phyloP scores from a whole-genome alignment of 2,329 filamentous ascomycete genomes.

The Trichoderma sp. region DNA sequence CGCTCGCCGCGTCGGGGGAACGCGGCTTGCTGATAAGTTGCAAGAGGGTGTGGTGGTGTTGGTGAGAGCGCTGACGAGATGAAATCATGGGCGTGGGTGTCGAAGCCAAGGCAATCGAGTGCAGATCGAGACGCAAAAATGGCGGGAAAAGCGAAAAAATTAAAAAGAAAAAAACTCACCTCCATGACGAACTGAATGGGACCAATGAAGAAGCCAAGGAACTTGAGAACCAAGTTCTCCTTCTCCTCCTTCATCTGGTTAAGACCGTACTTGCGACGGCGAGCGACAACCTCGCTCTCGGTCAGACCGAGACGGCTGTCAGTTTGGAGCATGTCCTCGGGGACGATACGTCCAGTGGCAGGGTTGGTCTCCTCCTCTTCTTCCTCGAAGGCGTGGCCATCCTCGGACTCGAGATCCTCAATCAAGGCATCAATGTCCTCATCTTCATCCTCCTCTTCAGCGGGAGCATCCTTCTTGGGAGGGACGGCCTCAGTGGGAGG shows the following conservation, averaged over 20 bases:
- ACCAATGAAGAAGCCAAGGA: constrained; percentile 77
- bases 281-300: constrained; percentile 61
- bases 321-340: constrained; percentile 76
- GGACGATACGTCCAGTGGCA: constrained; percentile 59
- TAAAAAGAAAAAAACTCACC: constrained; percentile 45
- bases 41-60: not conserved
- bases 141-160: not conserved
- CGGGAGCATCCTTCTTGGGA: constrained; percentile 44
- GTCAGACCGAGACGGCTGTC: constrained; percentile 71
- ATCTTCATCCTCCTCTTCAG: constrained; percentile 68
- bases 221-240: constrained; percentile 80
- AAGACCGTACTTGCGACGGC: constrained; percentile 71
- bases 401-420: constrained; percentile 79
- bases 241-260: constrained; percentile 93
- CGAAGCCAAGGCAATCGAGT: not conserved
- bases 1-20: constrained; percentile 2
- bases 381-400: constrained; percentile 65
- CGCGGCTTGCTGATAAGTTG: constrained; percentile 17
- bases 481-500: constrained; percentile 34
- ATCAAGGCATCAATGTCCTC: constrained; percentile 86
- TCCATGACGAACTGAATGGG: constrained; percentile 96
- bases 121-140: not conserved
- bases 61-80: not conserved
- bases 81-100: not conserved
- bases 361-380: constrained; percentile 51